phyloP scores from a whole-genome alignment of 2,329 filamentous ascomycete species.

The Colletotrichum scovillei region DNA sequence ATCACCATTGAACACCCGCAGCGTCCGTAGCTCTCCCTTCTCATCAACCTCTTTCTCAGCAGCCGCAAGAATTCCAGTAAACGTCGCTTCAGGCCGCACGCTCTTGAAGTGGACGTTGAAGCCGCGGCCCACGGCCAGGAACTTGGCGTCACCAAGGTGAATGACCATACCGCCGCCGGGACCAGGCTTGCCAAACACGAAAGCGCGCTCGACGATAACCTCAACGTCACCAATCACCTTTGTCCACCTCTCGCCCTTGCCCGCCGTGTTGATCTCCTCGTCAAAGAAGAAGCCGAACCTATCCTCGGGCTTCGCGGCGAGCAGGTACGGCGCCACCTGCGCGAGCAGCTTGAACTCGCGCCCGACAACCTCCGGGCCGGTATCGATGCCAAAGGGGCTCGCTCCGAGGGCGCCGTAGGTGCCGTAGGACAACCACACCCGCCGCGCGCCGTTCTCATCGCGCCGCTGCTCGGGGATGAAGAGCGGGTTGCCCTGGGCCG shows the following conservation, averaged over 20 bases:
- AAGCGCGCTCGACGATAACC: constrained; percentile 49
- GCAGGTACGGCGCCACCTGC: constrained; percentile 42
- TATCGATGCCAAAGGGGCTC: constrained; percentile 54
- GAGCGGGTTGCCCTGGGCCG: constrained; percentile 54
- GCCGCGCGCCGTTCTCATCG: constrained; percentile 56
- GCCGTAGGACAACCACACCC: constrained; percentile 55
- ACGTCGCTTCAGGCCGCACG: constrained; percentile 45
- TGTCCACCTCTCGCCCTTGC: constrained; percentile 42
- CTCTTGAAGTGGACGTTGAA: constrained; percentile 51
- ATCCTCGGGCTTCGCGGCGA: constrained; percentile 44
- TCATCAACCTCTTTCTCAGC: constrained; percentile 51
- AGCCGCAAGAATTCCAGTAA: constrained; percentile 50
- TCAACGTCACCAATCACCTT: constrained; percentile 46
- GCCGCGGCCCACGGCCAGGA: constrained; percentile 50
- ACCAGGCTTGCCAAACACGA: constrained; percentile 53
- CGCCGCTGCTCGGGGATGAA: constrained; percentile 65
- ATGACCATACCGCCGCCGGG: constrained; percentile 52
- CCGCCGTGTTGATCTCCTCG: constrained; percentile 43
- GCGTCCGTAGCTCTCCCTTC: constrained; percentile 45
- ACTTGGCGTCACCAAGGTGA: constrained; percentile 47
- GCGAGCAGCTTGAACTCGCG: constrained; percentile 46
- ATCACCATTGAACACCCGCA: constrained; percentile 51
- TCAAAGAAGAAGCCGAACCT: constrained; percentile 51
- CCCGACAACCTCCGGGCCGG: constrained; percentile 43
- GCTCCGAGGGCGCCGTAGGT: constrained; percentile 52